Base-by-base conservation (phyloP, 495 filamentous ascomycete species). In the Penicillium riverlandense region DNA sequence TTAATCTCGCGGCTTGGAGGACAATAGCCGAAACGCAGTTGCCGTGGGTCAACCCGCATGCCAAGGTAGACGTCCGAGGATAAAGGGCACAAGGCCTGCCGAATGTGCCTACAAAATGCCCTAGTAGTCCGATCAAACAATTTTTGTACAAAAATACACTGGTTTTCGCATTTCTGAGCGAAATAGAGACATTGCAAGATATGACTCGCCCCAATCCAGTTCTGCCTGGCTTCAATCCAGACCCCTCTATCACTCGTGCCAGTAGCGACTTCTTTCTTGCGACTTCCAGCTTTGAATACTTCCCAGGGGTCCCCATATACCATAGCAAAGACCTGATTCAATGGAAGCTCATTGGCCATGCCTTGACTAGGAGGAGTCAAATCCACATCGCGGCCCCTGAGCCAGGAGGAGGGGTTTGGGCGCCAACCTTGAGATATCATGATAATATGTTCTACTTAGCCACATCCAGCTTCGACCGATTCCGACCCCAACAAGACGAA, bases 221-320 rank as follows among this genome's bases (percentile, higher is more conserved):
- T 48, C 59, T 83, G 33, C 77, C 79, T 10, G 79, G 79, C 15
- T 83, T 79, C 63, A 79, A 80, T 54, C 59, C 79, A 10, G 79
- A 83, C 60, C 79, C 79, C 10, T 81, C 78, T 1, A 69, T 81
- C 56, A 46, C 80, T 44, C 69, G 76, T 34, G 71, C 78, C 34
- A 71, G 70, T 34, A 55, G 66, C 1, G 74, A 80, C 55, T 83
- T 80, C 58, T 82, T 78, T 59, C 74, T 83, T 43, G 77, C 76
- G 30, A 80, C 77, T 2, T 82, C 78, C 14, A 79, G 77, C 1
- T 82, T 83, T 40, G 78, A 83, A 51, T 82, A 73, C 69, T 81
- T 69, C 40, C 79, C 79, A 0, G 78, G 77, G 11, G 66, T 77
- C 7, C 77, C 75, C 44, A 80, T 84, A 38, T 69, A 79, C 54